phyloP scores from a whole-genome alignment of 768 basidiomycete genomes.

The Russula abietina region DNA sequence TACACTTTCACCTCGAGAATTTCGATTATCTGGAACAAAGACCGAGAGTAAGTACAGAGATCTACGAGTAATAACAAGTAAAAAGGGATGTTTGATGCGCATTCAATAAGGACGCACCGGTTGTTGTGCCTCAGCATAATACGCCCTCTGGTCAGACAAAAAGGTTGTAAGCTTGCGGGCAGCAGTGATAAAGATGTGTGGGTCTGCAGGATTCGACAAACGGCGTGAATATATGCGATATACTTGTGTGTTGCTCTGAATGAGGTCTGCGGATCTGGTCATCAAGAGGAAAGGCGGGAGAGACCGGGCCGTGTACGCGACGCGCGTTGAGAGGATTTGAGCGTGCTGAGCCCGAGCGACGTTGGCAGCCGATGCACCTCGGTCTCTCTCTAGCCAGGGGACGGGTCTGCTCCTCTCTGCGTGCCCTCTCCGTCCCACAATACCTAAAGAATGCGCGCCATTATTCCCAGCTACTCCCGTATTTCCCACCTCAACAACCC shows the following conservation, averaged over 20 bases:
- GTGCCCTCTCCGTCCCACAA: not conserved
- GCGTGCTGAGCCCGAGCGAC: too few species aligned
- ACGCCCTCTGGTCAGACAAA: slow-evolving; percentile 7
- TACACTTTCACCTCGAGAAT: slow-evolving; percentile 15
- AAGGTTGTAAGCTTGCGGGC: slow-evolving; percentile 8
- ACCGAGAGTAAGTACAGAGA: not conserved
- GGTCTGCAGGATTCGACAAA: slow-evolving; percentile 6
- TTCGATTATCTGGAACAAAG: slow-evolving; percentile 12
- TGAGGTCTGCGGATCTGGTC: slow-evolving; percentile 5
- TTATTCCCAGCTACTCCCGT: slow-evolving; percentile 5
- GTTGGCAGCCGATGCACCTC: slow-evolving; percentile 8
- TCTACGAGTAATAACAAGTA: not conserved
- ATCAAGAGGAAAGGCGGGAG: not conserved
- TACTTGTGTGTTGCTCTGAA: slow-evolving; percentile 15
- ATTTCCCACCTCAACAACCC: not conserved
- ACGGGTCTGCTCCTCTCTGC: not conserved
- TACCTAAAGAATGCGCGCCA: not conserved
- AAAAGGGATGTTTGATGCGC: not conserved
- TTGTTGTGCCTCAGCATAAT: slow-evolving; percentile 12
- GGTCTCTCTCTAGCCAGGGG: not conserved
- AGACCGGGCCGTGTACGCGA: not conserved
- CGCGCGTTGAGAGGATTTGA: not conserved
- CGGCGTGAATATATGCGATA: slow-evolving; percentile 13
- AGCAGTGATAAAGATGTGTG: slow-evolving; percentile 6
- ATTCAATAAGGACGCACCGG: slow-evolving; percentile 1